These are phyloP conservation scores for Carex cristatella DNA, from an alignment of 176 grass and related monocot species.

Conservation along the genomic window DNA sequence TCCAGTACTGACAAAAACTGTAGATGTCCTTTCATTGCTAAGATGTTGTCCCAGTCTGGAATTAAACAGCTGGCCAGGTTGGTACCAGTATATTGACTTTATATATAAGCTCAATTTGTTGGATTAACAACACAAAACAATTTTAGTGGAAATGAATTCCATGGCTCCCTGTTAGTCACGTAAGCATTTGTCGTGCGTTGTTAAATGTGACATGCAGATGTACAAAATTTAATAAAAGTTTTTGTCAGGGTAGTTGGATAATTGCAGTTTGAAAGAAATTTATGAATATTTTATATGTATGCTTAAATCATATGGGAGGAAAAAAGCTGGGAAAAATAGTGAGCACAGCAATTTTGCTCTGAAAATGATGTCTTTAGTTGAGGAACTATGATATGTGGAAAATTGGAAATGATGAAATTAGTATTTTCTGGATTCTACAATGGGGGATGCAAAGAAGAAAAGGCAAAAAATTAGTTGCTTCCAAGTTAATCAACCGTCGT, in stretches of 20 bases:
- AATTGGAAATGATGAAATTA: not conserved
- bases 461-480: not conserved
- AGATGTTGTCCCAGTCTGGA: not conserved
- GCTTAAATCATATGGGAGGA: not conserved
- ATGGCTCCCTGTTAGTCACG: not conserved
- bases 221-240: not conserved
- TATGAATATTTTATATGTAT: not conserved
- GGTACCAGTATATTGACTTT: not conserved
- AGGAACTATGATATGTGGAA: not conserved
- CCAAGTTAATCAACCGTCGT: constrained; percentile 11
- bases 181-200: not conserved
- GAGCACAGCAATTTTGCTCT: not conserved
- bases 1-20: constrained; percentile 1
- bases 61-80: not conserved
- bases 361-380: not conserved
- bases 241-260: not conserved
- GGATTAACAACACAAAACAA: not conserved
- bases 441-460: not conserved
- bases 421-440: not conserved
- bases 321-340: not conserved
- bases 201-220: not conserved
- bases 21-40: not conserved
- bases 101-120: not conserved
- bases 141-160: not conserved
- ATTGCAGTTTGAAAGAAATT: not conserved